Base-by-base conservation (phyloP, 2,329 filamentous ascomycete species). In the Diaporthe nobilis region DNA sequence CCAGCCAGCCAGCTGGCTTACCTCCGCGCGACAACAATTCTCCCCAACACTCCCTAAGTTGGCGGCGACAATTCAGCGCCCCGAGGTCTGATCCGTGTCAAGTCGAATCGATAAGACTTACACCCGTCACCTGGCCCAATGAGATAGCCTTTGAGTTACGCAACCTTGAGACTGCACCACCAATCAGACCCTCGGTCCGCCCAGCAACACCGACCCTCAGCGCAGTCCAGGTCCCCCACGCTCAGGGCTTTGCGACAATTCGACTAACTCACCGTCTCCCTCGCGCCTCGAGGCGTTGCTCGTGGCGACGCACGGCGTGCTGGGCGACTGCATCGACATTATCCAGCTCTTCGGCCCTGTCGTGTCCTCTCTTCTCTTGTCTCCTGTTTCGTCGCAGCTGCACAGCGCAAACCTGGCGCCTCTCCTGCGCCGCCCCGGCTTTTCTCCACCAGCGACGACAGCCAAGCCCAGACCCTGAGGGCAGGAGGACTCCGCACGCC, bases 111-210 rank as follows among this genome's bases (percentile, higher is more conserved):
- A 76, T 74, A 67, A 71, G 75, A 61, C 60, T 15, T 37, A 60
- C 65, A 72, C 47, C 39, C 34, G 47, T n/a, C 57, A 37, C 31
- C 44, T 68, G 53, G 70, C 70, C 76, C 76, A 77, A 77, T 75
- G 63, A 70, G 71, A 63, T 53, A 63, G 73, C 31, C 47, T 63
- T 63, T 34, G 47, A 57, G 57, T 53, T 37, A 61, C 70, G 61
- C 75, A 70, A 67, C 71, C 22, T 72, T 70, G 34, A 75, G 70
- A 65, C 42, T n/a, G 42, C 49, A 67, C 70, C 73, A 53, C 76
- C 76, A 77, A 77, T 77, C 76, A 70, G 70, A 31, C 37, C 25
- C 61, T n/a, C 51, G 58, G 71, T 20, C 75, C 73, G 47, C 73
- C 57, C 25, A 72, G 49, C 51, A 72, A 63, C 57, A 28, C 51